Evolutionary conservation across 225 moss, liverwort and hornwort species (phyloP).

Genomic region (Asterella californica): DNA sequence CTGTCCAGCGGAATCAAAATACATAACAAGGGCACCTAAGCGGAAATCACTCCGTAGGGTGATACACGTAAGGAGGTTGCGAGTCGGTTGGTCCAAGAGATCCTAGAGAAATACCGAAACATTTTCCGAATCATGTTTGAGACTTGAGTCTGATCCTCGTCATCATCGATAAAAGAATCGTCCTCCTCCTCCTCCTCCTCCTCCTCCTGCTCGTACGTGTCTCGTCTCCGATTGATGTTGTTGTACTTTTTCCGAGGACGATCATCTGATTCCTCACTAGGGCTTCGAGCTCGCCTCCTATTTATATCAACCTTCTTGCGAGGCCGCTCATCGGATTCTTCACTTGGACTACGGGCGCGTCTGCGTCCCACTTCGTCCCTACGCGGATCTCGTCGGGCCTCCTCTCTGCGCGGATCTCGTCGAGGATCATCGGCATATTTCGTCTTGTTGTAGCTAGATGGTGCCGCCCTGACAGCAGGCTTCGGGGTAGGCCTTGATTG

Average conservation of each 20-base stretch:
- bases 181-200: conserved; percentile 25
- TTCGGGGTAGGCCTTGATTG: conserved; percentile 19
- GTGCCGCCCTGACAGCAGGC: neutral
- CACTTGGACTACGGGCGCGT: conserved; percentile 28
- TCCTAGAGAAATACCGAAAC: conserved; percentile 38
- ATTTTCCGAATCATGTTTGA: conserved; percentile 80
- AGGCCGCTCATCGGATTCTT: conserved; percentile 28
- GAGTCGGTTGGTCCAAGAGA: neutral
- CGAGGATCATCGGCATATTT: conserved; percentile 8
- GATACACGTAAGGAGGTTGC: too few species aligned
- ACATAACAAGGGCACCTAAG: too few species aligned
- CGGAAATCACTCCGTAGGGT: too few species aligned
- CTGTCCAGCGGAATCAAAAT: too few species aligned
- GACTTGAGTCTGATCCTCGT: conserved; percentile 34
- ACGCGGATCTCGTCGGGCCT: neutral
- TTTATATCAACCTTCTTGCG: conserved; percentile 6
- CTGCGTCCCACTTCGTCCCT: conserved; percentile 16
- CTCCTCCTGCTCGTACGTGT: conserved; percentile 9
- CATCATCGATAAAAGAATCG: conserved; percentile 46
- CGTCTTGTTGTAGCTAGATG: conserved; percentile 10
- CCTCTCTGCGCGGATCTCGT: conserved; percentile 12
- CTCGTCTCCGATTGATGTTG: neutral
- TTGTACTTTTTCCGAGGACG: conserved; percentile 11
- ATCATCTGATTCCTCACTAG: conserved; percentile 27
- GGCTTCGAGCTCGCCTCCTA: conserved; percentile 22